Conservation (phyloP, 2,329 filamentous ascomycete species). For the Alternaria sp. region DNA sequence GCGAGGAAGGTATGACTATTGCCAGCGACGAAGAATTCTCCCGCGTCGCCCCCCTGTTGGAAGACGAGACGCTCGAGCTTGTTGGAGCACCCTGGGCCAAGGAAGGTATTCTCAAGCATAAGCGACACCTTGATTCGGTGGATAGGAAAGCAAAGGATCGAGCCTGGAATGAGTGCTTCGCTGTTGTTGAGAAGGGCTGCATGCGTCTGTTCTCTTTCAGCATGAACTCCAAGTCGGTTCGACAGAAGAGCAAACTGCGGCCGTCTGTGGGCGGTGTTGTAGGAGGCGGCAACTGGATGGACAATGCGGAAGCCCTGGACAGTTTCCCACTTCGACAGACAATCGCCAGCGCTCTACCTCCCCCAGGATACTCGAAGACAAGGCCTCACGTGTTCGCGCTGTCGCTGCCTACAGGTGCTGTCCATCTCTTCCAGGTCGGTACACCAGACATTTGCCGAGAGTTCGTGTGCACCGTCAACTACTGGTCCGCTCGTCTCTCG, state of each 20-base stretch:
- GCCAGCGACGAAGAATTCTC: slow-evolving; percentile 64
- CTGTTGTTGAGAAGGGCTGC: slow-evolving; percentile 92
- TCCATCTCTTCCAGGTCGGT: slow-evolving; percentile 97
- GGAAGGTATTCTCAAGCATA: slow-evolving; percentile 93
- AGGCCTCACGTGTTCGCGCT: slow-evolving; percentile 94
- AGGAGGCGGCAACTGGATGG: slow-evolving; percentile 97
- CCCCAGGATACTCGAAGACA: slow-evolving; percentile 89
- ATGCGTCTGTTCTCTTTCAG: slow-evolving; percentile 94
- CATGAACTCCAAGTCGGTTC: slow-evolving; percentile 73
- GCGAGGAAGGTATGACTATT: slow-evolving; percentile 74
- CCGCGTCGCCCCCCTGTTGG: slow-evolving; percentile 71
- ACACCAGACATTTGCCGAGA: slow-evolving; percentile 94
- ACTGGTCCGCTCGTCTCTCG: slow-evolving; percentile 93
- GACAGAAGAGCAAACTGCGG: slow-evolving; percentile 68
- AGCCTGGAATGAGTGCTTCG: slow-evolving; percentile 94
- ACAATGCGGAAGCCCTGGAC: slow-evolving; percentile 89
- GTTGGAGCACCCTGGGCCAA: slow-evolving; percentile 98
- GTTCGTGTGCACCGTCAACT: slow-evolving; percentile 93
- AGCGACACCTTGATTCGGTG: slow-evolving; percentile 89
- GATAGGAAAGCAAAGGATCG: slow-evolving; percentile 94
- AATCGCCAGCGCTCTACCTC: slow-evolving; percentile 85
- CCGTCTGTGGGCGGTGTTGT: slow-evolving; percentile 70
- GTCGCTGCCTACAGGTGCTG: slow-evolving; percentile 87
- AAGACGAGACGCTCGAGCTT: slow-evolving; percentile 91
- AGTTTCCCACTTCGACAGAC: slow-evolving; percentile 89